phyloP scores from a whole-genome alignment of 345 rosid genomes.

The Citrus hindsii region DNA sequence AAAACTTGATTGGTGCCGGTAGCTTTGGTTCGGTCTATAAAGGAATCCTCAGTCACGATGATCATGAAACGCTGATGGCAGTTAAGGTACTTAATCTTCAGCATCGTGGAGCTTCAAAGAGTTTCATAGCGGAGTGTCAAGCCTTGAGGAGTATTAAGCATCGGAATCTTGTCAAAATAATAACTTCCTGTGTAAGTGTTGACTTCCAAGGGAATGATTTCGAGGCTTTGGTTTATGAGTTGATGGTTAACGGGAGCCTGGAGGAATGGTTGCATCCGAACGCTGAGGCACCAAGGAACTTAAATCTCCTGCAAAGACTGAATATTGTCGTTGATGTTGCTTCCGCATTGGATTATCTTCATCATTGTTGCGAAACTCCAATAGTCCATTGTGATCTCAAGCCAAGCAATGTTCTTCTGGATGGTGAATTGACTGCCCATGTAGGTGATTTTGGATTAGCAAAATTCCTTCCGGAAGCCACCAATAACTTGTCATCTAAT shows the following conservation, averaged over 20 bases:
- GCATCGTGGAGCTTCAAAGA: conserved; percentile 17
- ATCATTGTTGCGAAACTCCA: conserved; percentile 2
- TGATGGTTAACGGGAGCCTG: conserved; percentile 12
- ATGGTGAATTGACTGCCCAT: background rate
- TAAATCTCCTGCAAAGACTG: background rate
- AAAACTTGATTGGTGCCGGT: conserved; percentile 24
- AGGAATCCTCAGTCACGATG: conserved; percentile 7
- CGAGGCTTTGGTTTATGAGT: conserved; percentile 28
- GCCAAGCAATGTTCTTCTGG: conserved; percentile 10
- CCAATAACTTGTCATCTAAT: too few species aligned
- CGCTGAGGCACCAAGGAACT: background rate
- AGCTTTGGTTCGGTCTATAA: conserved; percentile 26
- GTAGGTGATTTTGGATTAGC: conserved; percentile 10
- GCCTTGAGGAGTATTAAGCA: conserved; percentile 22
- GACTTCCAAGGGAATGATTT: conserved; percentile 21
- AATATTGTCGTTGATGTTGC: conserved; percentile 11
- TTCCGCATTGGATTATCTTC: conserved; percentile 19
- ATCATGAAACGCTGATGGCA: background rate
- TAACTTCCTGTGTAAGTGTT: conserved; percentile 26
- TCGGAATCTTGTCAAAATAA: conserved; percentile 27
- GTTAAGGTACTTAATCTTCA: conserved; percentile 4
- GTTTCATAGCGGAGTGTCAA: conserved; percentile 28
- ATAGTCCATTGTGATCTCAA: conserved; percentile 26
- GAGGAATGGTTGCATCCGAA: conserved; percentile 15
- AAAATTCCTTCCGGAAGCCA: background rate